A percentile compares a stretch with the other conserved stretches of the same genome.
Conservation (phyloP, 2,329 filamentous ascomycete genomes). For the Dryadomyces quercivorus region DNA sequence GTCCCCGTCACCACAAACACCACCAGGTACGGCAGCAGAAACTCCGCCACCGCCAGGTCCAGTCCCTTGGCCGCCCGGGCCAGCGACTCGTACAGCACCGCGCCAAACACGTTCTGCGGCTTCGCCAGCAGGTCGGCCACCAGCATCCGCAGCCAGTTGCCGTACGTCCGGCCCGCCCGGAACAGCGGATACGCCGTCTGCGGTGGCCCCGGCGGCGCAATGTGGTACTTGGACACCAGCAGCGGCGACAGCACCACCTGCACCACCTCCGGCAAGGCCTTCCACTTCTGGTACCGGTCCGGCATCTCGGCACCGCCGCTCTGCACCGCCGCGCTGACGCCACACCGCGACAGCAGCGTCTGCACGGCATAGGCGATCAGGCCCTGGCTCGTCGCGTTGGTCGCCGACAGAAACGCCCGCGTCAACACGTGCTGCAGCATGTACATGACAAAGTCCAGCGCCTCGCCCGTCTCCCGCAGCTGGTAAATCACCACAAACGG, state of each 20-base stretch:
- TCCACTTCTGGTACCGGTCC: constrained; percentile 62
- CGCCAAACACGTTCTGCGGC: constrained; percentile 60
- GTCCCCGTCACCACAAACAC: constrained; percentile 71
- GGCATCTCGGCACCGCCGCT: constrained; percentile 29
- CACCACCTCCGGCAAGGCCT: constrained; percentile 61
- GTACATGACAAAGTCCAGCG: constrained; percentile 74
- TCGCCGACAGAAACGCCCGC: constrained; percentile 81
- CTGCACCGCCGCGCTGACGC: constrained; percentile 47
- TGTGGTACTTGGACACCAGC: constrained; percentile 67
- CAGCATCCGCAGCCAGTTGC: constrained; percentile 69
- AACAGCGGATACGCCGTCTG: constrained; percentile 69
- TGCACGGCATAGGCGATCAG: constrained; percentile 95
- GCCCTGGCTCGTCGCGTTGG: constrained; percentile 76
- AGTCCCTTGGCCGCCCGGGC: constrained; percentile 74
- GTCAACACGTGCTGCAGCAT: constrained; percentile 80
- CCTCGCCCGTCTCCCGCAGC: constrained; percentile 66
- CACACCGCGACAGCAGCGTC: constrained; percentile 67
- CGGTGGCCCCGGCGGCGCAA: constrained; percentile 48
- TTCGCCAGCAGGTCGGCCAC: constrained; percentile 73
- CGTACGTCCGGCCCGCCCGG: constrained; percentile 53
- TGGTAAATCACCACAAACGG: constrained; percentile 84
- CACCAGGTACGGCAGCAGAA: constrained; percentile 77
- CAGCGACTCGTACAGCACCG: constrained; percentile 69
- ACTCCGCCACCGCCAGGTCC: constrained; percentile 75
- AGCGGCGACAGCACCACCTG: constrained; percentile 82